phyloP scores from a whole-genome alignment of 208 protist genomes.

The Leishmania major region DNA sequence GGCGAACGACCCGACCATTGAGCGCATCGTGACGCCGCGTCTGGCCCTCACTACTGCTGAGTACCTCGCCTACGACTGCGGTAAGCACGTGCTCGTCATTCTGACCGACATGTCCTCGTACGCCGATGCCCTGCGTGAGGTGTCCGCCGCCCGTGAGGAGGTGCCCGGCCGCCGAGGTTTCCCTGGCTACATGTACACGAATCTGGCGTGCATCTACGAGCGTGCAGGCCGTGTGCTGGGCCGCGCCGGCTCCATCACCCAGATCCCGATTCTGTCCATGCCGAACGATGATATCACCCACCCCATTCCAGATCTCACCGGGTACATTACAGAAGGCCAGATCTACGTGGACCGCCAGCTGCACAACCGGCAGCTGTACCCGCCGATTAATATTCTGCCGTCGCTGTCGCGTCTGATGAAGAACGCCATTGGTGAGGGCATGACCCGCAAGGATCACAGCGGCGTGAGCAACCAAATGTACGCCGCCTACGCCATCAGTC shows the following conservation, averaged over 20 bases:
- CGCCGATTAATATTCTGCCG: constrained; percentile 99
- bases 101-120: constrained; percentile 99
- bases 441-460: constrained; percentile 99
- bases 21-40: constrained; percentile 99
- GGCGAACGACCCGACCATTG: constrained; percentile 99
- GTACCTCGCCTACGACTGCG: constrained; percentile 99
- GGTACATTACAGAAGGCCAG: constrained; percentile 99
- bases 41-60: constrained; percentile 99
- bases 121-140: constrained; percentile 99
- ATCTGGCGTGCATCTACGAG: constrained; percentile 99
- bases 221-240: constrained; percentile 99
- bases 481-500: constrained; percentile 99
- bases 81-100: constrained; percentile 99
- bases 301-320: constrained; percentile 99
- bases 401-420: constrained; percentile 99
- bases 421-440: constrained; percentile 99
- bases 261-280: constrained; percentile 99
- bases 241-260: constrained; percentile 99
- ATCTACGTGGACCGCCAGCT: constrained; percentile 99
- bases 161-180: constrained; percentile 99
- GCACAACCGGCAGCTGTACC: constrained; percentile 99
- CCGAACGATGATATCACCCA: constrained; percentile 99
- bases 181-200: constrained; percentile 99
- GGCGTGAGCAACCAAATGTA: constrained; percentile 99
- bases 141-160: constrained; percentile 99